Evolutionary conservation across 176 grass and related monocot species (phyloP).

Genomic region (Pontederia crassipes): DNA sequence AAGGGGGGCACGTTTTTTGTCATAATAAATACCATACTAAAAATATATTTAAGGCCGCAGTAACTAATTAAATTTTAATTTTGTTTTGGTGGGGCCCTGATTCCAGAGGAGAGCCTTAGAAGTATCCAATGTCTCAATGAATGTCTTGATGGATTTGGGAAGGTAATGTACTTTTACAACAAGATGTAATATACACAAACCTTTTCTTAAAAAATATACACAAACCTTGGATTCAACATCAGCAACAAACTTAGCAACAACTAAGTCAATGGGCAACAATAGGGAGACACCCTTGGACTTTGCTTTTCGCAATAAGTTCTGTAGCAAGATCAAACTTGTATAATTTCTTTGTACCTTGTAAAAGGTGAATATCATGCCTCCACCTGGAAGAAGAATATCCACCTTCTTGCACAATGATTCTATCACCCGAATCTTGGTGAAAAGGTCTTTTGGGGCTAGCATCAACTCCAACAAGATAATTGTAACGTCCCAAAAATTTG

Average conservation of each 20-base stretch:
- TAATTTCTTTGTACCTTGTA: neutral
- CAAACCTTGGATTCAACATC: constrained; percentile 5
- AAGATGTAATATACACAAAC: neutral
- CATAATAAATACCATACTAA: too few relatives aligned
- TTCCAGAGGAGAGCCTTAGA: neutral
- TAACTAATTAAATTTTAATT: too few relatives aligned
- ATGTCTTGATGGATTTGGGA: constrained; percentile 6
- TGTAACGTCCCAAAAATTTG: too few relatives aligned
- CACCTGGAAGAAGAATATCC: constrained; percentile 1
- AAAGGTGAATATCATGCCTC: constrained; percentile 4
- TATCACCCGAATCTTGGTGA: constrained; percentile 3
- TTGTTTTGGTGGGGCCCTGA: too few relatives aligned
- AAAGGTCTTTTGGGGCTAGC: neutral
- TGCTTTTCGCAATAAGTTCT: neutral
- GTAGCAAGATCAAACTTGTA: constrained; percentile 3
- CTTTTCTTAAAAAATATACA: neutral
- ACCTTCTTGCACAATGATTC: constrained; percentile 6
- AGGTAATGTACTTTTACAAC: too few relatives aligned
- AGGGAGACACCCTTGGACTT: neutral
- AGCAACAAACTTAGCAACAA: constrained; percentile 5
- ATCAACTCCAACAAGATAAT: too few relatives aligned
- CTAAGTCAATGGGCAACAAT: neutral
- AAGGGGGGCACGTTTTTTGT: too few relatives aligned
- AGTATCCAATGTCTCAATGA: neutral
- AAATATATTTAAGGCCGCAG: too few relatives aligned